Percentiles rank a stretch among this genome's conserved stretches.
phyloP scores from a whole-genome alignment of 192 early-diverging fungal species.

The Thoreauomyces humboldtii region DNA sequence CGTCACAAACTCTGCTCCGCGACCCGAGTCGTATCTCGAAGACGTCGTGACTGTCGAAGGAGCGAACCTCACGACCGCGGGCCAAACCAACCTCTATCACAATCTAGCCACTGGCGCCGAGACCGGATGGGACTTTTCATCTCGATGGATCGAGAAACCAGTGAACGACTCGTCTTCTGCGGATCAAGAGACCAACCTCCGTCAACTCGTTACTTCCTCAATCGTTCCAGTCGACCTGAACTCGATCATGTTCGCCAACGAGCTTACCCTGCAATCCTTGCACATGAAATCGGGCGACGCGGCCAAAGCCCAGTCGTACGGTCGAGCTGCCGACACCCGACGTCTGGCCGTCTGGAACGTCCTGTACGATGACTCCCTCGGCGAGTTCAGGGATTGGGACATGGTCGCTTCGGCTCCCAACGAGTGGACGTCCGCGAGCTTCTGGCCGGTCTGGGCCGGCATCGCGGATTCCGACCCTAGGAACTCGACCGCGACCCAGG shows the following conservation, averaged over 20 bases:
- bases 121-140: constrained; percentile 70
- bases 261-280: constrained; percentile 34
- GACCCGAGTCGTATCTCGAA: constrained; percentile 65
- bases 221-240: constrained; percentile 73
- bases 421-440: constrained; percentile 45
- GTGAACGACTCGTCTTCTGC: constrained; percentile 12
- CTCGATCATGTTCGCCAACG: constrained; percentile 62
- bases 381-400: constrained; percentile 58
- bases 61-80: constrained; percentile 24
- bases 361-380: constrained; percentile 47
- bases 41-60: constrained; percentile 55
- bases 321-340: constrained; percentile 34
- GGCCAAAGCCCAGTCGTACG: constrained; percentile 22
- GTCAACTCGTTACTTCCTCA: constrained; percentile 49
- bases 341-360: constrained; percentile 49
- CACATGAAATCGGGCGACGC: constrained; percentile 4
- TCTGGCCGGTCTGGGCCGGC: constrained; percentile 66
- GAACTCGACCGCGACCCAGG: not conserved
- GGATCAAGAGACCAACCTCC: constrained; percentile 36
- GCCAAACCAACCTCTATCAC: constrained; percentile 45
- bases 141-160: constrained; percentile 51
- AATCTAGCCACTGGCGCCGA: constrained; percentile 70
- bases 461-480: constrained; percentile 25
- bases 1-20: constrained; percentile 53
- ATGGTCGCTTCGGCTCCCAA: constrained; percentile 30